phyloP scores from a whole-genome alignment of 345 rosid genomes.

The Aurinia saxatilis region DNA sequence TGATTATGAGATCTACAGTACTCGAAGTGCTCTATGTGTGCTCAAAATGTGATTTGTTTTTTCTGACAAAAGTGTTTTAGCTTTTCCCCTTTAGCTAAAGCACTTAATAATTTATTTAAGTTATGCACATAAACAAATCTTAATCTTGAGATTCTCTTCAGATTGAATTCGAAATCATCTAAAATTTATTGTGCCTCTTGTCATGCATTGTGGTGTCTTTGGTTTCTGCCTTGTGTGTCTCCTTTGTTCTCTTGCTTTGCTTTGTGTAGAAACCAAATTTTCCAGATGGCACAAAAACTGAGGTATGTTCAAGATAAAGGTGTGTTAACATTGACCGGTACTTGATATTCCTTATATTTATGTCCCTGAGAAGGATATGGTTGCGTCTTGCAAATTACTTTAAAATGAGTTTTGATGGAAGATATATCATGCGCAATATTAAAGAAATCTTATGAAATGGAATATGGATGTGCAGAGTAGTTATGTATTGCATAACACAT shows the following conservation, averaged over 20 bases:
- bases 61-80: too few relatives aligned
- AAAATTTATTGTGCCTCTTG: neutral
- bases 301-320: neutral
- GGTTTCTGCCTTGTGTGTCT: neutral
- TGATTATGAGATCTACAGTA: neutral
- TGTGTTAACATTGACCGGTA: neutral
- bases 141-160: neutral
- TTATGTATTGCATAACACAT: neutral
- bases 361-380: neutral
- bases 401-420: neutral
- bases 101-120: neutral
- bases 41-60: neutral
- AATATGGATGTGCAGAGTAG: neutral
- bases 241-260: neutral
- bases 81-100: too few relatives aligned
- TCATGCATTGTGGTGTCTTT: neutral
- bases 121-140: neutral
- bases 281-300: neutral
- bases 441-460: neutral
- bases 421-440: neutral
- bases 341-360: neutral
- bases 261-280: neutral
- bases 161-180: neutral
- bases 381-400: neutral
- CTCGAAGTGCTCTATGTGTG: neutral